Evolutionary conservation across 75 land plant species (phyloP), one percentile per base, ranked within the genome.

Genomic region (Azolla pinnata): DNA sequence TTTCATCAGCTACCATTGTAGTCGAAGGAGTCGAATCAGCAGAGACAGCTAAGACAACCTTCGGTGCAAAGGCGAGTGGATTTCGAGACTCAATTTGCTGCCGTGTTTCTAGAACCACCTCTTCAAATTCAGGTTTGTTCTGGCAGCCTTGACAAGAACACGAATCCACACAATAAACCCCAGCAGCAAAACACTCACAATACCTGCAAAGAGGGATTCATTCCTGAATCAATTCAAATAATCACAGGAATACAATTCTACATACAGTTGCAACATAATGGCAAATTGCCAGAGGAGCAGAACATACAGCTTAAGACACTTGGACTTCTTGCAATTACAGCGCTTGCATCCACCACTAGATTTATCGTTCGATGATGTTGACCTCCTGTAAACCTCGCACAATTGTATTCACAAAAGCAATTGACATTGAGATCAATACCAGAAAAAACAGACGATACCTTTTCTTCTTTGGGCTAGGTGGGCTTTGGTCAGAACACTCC

Each of bases 61-160:
- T 93, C 3, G 98, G 98, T 56, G 90, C 96, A 89, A 93, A 93
- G n/a, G 98, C 98, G 57, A 93, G 96, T 8, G 98, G 98, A 62
- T 93, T 93, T 8, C 96, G 82, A 12, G 87, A 85, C 59, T 89
- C 90, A 45, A 93, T 93, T 75, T 83, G 90, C 57, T 83, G 85
- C 44, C 98, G 90, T 42, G 90, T 89, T 25, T 76, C 75, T 20
- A 83, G 74, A 65, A 93, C 90, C 34, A 82, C 83, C 19, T 88
- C 96, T 54, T 81, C 90, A 61, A 83, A 76, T 48, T 75, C 74
- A 35, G 96, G 90, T 64, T 83, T 85, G 71, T 93, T 93, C 45
- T 75, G 75, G 71, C 98, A 93, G 8, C 79, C 90, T 57, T 72
- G 82, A 59, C 98, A 93, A 54, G 87, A 61, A 74, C 98, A 93